Evolutionary conservation across 1,284 basidiomycete genomes (phyloP).

Genomic region (Cutaneotrichosporon sp.): DNA sequence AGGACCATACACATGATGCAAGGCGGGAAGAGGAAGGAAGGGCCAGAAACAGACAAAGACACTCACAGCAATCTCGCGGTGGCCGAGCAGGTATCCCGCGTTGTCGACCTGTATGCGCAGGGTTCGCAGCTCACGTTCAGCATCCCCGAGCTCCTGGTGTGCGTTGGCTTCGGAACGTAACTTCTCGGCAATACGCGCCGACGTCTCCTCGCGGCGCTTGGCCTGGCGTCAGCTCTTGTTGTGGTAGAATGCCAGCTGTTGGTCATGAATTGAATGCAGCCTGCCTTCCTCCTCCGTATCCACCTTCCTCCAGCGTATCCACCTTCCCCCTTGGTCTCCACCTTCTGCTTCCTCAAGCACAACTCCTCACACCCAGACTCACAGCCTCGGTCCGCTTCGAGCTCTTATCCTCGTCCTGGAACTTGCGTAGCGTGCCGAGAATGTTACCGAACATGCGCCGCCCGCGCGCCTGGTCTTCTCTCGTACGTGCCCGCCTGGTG

Average conservation of each 20-base stretch:
- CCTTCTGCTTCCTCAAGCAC: background rate
- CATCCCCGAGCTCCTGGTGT: constrained; percentile 42
- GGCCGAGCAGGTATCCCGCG: constrained; percentile 39
- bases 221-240: constrained; percentile 30
- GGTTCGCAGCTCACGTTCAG: constrained; percentile 45
- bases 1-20: background rate
- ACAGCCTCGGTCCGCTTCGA: constrained; percentile 45
- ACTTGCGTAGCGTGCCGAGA: constrained; percentile 50
- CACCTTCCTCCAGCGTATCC: background rate
- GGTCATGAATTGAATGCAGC: no score
- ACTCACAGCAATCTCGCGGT: constrained; percentile 48
- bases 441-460: constrained; percentile 51
- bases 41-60: background rate
- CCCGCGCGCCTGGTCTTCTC: constrained; percentile 48
- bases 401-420: constrained; percentile 51
- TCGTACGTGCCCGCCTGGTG: constrained; percentile 41
- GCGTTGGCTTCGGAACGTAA: constrained; percentile 42
- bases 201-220: constrained; percentile 45
- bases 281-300: background rate
- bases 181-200: constrained; percentile 45
- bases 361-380: constrained; percentile 20
- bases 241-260: background rate
- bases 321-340: background rate
- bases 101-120: constrained; percentile 43
- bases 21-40: background rate